Percentiles rank a stretch among this genome's conserved stretches.
phyloP scores from a whole-genome alignment of 148 eudicot species.

The Silene latifolia region DNA sequence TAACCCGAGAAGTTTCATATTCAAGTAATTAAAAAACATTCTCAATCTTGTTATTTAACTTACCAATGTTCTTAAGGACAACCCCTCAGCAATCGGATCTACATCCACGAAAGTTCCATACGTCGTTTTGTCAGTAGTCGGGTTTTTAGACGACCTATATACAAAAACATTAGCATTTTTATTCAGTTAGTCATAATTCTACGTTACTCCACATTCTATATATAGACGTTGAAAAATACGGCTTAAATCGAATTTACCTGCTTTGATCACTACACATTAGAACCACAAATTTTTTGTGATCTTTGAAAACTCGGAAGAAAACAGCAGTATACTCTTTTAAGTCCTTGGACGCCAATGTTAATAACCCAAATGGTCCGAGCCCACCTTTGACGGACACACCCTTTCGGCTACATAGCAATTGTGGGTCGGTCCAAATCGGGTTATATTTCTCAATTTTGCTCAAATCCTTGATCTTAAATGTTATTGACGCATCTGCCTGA shows the following conservation, averaged over 20 bases:
- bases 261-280: slow-evolving; percentile 79
- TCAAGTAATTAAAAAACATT: too few species aligned
- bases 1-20: background rate
- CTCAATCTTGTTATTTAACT: too few species aligned
- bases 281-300: slow-evolving; percentile 32
- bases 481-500: too few species aligned
- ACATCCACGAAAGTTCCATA: slow-evolving; percentile 40
- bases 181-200: background rate
- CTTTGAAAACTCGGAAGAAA: slow-evolving; percentile 35
- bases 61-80: slow-evolving; percentile 36
- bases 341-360: too few species aligned
- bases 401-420: too few species aligned
- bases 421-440: too few species aligned
- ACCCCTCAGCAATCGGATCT: slow-evolving; percentile 24
- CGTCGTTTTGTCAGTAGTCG: slow-evolving; percentile 23
- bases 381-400: too few species aligned
- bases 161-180: background rate
- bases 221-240: background rate
- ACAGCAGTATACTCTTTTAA: too few species aligned
- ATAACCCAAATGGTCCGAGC: too few species aligned
- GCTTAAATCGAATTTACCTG: slow-evolving; percentile 26
- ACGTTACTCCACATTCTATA: background rate
- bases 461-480: too few species aligned
- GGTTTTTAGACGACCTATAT: slow-evolving; percentile 32
- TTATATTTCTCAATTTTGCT: too few species aligned